A percentile compares a stretch with the other conserved stretches of the same genome.
Conservation (phyloP, 2,329 filamentous ascomycete species). For the Ophiostoma populinum region DNA sequence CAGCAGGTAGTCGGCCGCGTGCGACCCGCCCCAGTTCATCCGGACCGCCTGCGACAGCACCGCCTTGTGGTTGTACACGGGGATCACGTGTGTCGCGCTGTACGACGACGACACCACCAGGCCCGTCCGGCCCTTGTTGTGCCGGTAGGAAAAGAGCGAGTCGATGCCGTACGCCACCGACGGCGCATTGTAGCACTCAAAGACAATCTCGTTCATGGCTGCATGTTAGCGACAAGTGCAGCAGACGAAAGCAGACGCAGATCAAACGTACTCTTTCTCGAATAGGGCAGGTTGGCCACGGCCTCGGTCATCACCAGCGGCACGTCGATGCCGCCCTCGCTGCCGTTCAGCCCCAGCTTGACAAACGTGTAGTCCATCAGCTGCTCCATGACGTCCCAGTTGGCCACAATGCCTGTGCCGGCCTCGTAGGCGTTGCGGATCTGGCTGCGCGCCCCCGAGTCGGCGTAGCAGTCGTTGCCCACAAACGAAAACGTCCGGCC, state of each 20-base stretch:
- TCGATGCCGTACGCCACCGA: slow-evolving; percentile 90
- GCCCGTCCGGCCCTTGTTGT: slow-evolving; percentile 77
- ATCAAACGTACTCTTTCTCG: slow-evolving; percentile 62
- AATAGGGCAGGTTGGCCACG: slow-evolving; percentile 78
- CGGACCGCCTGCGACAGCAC: slow-evolving; percentile 72
- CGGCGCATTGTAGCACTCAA: slow-evolving; percentile 86
- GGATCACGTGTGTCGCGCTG: slow-evolving; percentile 87
- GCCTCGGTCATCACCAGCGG: slow-evolving; percentile 93
- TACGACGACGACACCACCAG: slow-evolving; percentile 84
- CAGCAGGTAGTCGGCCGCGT: slow-evolving; percentile 77
- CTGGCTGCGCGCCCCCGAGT: slow-evolving; percentile 82
- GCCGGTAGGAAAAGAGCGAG: slow-evolving; percentile 84
- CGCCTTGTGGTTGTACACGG: slow-evolving; percentile 73
- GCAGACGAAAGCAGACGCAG: background rate
- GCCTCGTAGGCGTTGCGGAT: slow-evolving; percentile 82
- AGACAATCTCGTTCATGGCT: slow-evolving; percentile 96
- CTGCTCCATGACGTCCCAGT: slow-evolving; percentile 96
- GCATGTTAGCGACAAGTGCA: background rate
- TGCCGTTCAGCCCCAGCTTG: slow-evolving; percentile 72
- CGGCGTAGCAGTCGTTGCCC: slow-evolving; percentile 82
- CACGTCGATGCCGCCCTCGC: slow-evolving; percentile 58
- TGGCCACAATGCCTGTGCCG: slow-evolving; percentile 79
- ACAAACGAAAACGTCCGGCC: slow-evolving; percentile 86
- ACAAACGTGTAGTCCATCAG: slow-evolving; percentile 88
- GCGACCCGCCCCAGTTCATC: slow-evolving; percentile 86